phyloP scores from a whole-genome alignment of 148 eudicot species.

The Fagopyrum tataricum region DNA sequence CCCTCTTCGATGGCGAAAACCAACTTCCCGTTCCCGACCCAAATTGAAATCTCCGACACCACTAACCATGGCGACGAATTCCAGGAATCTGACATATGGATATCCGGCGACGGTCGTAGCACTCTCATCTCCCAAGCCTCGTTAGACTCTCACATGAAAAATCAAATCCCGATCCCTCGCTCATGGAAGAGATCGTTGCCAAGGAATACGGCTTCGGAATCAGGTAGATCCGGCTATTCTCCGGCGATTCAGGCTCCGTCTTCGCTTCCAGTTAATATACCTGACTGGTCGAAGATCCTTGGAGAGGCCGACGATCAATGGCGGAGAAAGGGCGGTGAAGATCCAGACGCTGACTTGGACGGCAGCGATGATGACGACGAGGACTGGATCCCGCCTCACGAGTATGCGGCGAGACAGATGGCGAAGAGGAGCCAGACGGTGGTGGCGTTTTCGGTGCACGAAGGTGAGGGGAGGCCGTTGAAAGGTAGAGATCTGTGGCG shows the following conservation, averaged over 20 bases:
- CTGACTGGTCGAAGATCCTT: conserved; percentile 19
- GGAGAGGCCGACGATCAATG: neutral
- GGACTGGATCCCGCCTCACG: conserved; percentile 36
- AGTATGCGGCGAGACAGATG: conserved; percentile 24
- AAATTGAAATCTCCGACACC: neutral
- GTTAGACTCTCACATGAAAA: neutral
- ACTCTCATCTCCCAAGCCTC: neutral
- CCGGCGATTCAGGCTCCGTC: conserved; percentile 14
- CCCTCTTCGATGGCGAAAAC: conserved; percentile 25
- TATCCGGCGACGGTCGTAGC: neutral
- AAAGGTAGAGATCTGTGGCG: conserved; percentile 41
- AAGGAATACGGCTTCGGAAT: neutral
- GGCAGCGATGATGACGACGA: conserved; percentile 14
- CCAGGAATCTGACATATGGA: conserved; percentile 48
- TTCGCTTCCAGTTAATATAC: conserved; percentile 25
- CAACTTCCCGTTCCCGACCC: conserved; percentile 14
- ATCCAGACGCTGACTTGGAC: conserved; percentile 10
- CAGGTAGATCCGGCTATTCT: neutral
- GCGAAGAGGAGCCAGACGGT: conserved; percentile 21
- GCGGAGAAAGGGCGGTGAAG: neutral
- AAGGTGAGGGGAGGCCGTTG: conserved; percentile 35
- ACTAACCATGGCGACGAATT: conserved; percentile 26
- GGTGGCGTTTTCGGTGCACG: conserved; percentile 35
- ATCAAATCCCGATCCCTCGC: neutral
- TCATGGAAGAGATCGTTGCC: neutral